phyloP scores from a whole-genome alignment of 2,329 filamentous ascomycete species.

The Trichoderma simmonsii region DNA sequence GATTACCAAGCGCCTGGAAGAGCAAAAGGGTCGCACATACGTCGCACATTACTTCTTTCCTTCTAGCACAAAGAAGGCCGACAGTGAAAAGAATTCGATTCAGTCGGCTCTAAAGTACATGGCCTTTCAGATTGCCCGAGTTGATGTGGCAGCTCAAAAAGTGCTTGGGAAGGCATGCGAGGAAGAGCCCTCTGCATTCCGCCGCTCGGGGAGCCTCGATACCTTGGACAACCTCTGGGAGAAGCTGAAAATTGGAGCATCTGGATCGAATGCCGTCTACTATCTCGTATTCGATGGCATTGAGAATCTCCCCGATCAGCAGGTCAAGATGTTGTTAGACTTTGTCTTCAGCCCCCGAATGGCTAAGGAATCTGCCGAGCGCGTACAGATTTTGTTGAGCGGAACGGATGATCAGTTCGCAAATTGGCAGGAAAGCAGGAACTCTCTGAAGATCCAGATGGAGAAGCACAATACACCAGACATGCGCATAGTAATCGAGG shows the following conservation, averaged over 20 bases:
- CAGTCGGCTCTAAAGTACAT: background rate
- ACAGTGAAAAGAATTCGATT: background rate
- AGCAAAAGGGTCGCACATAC: slow-evolving; percentile 1
- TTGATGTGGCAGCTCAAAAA: background rate
- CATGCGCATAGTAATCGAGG: background rate
- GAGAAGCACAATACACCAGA: background rate
- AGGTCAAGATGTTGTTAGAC: background rate
- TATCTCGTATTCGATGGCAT: background rate
- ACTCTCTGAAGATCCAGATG: background rate
- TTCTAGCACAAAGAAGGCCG: background rate
- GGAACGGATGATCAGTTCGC: background rate
- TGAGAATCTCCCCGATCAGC: background rate
- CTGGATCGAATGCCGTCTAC: background rate
- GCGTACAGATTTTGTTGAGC: background rate
- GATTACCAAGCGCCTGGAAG: background rate
- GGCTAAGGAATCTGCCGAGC: background rate
- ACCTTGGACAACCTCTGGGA: background rate
- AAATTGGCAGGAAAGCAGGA: background rate
- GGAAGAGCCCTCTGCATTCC: background rate
- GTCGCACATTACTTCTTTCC: background rate
- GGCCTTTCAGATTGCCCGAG: background rate
- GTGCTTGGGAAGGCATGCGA: background rate
- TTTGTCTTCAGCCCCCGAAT: background rate
- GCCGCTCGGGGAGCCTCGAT: background rate
- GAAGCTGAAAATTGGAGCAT: background rate